Conservation (phyloP, 2,329 filamentous ascomycete species). For the Phoma sp. region DNA sequence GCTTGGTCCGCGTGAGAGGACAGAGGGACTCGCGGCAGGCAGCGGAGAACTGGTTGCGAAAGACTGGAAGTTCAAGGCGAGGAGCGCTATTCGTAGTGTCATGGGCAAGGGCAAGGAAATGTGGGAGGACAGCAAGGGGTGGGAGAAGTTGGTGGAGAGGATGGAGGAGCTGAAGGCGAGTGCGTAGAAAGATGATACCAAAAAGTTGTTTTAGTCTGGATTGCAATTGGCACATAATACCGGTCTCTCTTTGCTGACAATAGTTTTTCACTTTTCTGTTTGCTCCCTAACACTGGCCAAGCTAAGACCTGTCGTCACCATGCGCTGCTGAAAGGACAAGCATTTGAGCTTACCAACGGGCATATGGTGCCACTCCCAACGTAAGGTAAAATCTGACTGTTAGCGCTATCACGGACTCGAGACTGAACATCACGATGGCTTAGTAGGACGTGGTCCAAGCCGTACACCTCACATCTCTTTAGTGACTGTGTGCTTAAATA, state of each 20-base stretch:
- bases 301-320: no score
- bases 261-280: no score
- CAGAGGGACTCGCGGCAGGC: slow-evolving; percentile 58
- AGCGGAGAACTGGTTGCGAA: slow-evolving; percentile 70
- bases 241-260: no score
- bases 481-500: no score
- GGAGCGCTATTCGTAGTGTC: slow-evolving; percentile 82
- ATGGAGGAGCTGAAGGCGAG: slow-evolving; percentile 51
- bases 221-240: not conserved
- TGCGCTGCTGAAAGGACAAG: no score
- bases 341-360: no score
- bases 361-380: not conserved
- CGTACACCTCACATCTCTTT: no score
- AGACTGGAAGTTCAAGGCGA: slow-evolving; percentile 87
- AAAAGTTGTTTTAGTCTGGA: not conserved
- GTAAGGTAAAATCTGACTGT: no score
- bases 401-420: no score
- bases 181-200: slow-evolving; percentile 12
- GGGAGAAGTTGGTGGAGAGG: slow-evolving; percentile 63
- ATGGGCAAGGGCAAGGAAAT: slow-evolving; percentile 79
- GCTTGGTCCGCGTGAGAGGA: slow-evolving; percentile 59
- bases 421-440: no score
- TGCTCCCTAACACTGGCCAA: no score
- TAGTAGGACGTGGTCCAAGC: no score
- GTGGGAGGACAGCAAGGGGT: slow-evolving; percentile 80